phyloP scores from a whole-genome alignment of 2,329 filamentous ascomycete genomes.

The Aspergillus ibericus region DNA sequence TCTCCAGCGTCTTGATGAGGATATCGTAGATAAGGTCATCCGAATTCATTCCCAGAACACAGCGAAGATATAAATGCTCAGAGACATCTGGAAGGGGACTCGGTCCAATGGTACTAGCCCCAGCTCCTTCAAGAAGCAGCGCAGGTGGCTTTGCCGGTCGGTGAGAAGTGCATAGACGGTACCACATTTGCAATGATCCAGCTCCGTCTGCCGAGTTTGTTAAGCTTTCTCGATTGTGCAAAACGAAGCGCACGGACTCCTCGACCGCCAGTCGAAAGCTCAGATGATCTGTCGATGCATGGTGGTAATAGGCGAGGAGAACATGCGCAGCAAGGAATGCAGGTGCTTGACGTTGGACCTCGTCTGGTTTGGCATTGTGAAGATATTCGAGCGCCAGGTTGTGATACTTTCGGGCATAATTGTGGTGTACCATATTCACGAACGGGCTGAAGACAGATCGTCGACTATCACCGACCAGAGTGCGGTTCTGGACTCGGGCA shows the following conservation, averaged over 20 bases:
- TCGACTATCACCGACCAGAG: not conserved
- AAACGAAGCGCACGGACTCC: conserved; percentile 13
- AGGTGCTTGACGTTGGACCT: not conserved
- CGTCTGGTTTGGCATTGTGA: not conserved
- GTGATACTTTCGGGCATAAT: conserved; percentile 6
- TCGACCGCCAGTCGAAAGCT: conserved; percentile 13
- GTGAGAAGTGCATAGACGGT: conserved; percentile 22
- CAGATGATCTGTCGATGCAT: conserved; percentile 16
- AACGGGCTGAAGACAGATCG: conserved; percentile 5
- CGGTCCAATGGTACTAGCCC: conserved; percentile 9
- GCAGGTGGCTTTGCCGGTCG: conserved; percentile 19
- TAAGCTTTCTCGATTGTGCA: not conserved
- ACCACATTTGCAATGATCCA: conserved; percentile 22
- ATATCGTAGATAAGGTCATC: conserved; percentile 27
- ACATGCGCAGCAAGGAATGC: conserved; percentile 2
- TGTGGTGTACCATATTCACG: conserved; percentile 5
- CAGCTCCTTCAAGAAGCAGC: conserved; percentile 19
- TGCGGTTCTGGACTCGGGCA: conserved; percentile 8
- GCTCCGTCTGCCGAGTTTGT: not conserved
- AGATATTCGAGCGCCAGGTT: conserved; percentile 1
- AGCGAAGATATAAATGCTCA: conserved; percentile 18
- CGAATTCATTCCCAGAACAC: conserved; percentile 17
- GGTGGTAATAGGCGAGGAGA: conserved; percentile 18
- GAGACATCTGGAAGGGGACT: conserved; percentile 9
- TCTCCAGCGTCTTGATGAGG: conserved; percentile 22